Percentiles rank a stretch among this genome's conserved stretches.
phyloP scores from a whole-genome alignment of 73 alveolate genomes.

The Breviolum minutum region DNA sequence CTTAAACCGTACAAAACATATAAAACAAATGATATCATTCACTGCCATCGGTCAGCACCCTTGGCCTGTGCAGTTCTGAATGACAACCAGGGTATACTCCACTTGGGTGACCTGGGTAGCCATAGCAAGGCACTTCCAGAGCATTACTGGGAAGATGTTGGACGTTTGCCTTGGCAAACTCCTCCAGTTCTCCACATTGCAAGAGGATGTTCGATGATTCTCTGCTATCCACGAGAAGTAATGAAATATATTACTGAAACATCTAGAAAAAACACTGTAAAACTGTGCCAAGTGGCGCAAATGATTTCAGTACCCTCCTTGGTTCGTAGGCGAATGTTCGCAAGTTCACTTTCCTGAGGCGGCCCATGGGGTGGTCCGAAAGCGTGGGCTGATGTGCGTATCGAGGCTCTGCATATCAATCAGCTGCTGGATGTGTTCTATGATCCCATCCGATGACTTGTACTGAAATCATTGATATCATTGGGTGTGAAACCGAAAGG shows the following conservation, averaged over 20 bases:
- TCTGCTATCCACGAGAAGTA: background rate
- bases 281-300: background rate
- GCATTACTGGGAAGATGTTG: background rate
- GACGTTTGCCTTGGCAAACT: background rate
- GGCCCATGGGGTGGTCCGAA: background rate
- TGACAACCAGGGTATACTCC: conserved; percentile 89
- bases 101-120: conserved; percentile 49
- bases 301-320: conserved; percentile 86
- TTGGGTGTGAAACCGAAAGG: too few relatives aligned
- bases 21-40: too few relatives aligned
- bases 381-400: background rate
- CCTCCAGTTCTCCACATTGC: too few relatives aligned
- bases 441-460: too few relatives aligned
- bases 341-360: conserved; percentile 65
- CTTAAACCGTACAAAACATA: too few relatives aligned
- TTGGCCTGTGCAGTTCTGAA: conserved; percentile 85
- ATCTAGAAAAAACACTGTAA: background rate
- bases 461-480: too few relatives aligned
- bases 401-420: background rate
- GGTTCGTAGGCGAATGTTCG: conserved; percentile 79
- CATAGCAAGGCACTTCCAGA: background rate
- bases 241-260: background rate
- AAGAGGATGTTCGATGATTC: background rate
- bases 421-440: too few relatives aligned
- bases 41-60: too few relatives aligned